phyloP scores from a whole-genome alignment of 257 asterid species.

The Leptodermis oblonga region DNA sequence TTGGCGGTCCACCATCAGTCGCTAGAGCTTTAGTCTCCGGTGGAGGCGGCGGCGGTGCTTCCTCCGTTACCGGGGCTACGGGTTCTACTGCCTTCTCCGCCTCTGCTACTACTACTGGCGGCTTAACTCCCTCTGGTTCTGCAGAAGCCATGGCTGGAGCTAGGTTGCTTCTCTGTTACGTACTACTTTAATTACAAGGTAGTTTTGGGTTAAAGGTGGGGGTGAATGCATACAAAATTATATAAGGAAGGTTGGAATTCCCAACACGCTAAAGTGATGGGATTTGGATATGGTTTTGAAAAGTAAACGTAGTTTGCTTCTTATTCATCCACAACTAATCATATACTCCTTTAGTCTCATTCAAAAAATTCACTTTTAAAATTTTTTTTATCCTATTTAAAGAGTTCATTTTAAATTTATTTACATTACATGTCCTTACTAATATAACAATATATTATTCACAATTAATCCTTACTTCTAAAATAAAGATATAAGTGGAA shows the following conservation, averaged over 20 bases:
- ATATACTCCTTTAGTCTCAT: too few species aligned
- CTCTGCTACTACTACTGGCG: neutral
- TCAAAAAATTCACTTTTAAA: too few species aligned
- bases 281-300: conserved; percentile 7
- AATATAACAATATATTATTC: too few species aligned
- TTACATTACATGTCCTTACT: too few species aligned
- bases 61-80: neutral
- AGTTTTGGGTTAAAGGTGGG: neutral
- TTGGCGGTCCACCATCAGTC: neutral
- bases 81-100: neutral
- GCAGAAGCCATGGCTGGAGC: conserved; percentile 19
- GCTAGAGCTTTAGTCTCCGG: conserved; percentile 22
- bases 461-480: too few species aligned
- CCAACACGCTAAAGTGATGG: conserved; percentile 24
- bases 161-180: too few species aligned
- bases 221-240: neutral
- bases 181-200: too few species aligned
- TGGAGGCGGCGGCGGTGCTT: conserved; percentile 3
- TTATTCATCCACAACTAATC: neutral
- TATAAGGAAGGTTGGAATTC: conserved; percentile 14
- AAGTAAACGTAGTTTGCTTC: neutral
- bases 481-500: too few species aligned
- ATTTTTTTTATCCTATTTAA: too few species aligned
- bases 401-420: too few species aligned
- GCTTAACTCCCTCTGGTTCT: conserved; percentile 3